Conservation (phyloP, 768 basidiomycete species). For the Mycena alexandri region DNA sequence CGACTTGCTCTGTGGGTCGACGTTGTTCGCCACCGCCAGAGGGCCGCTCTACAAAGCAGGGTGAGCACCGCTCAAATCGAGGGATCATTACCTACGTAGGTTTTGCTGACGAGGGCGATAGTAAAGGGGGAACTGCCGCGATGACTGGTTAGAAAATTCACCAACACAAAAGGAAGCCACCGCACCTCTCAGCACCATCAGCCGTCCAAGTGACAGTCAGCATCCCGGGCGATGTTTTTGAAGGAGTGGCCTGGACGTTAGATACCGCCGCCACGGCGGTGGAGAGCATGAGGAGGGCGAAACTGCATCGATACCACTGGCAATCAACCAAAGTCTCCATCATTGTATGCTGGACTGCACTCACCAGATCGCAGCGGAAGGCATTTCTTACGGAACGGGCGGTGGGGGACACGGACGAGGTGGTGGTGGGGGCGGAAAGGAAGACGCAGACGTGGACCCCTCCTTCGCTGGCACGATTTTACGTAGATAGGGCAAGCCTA, state of each 20-base stretch:
- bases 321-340: not conserved
- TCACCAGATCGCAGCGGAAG: not conserved
- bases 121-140: not conserved
- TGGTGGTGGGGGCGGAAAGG: constrained; percentile 13
- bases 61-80: not conserved
- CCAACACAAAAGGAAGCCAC: not conserved
- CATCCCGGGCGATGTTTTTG: not conserved
- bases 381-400: not conserved
- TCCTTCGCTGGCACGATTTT: constrained; percentile 24
- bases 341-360: not conserved
- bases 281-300: constrained; percentile 18
- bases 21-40: constrained; percentile 15
- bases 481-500: constrained; percentile 13
- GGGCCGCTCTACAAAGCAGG: not conserved
- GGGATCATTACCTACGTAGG: not conserved
- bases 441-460: constrained; percentile 6
- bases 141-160: not conserved
- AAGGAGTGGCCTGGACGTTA: constrained; percentile 10
- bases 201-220: constrained; percentile 24
- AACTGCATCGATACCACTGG: not conserved
- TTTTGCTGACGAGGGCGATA: constrained; percentile 5
- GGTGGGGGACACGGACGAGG: not conserved
- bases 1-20: constrained; percentile 18
- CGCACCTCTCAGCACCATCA: constrained; percentile 17
- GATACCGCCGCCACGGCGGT: constrained; percentile 14